These are phyloP conservation scores for Circinella minor DNA, from an alignment of 371 early-diverging fungal species.

Conservation along the genomic window DNA sequence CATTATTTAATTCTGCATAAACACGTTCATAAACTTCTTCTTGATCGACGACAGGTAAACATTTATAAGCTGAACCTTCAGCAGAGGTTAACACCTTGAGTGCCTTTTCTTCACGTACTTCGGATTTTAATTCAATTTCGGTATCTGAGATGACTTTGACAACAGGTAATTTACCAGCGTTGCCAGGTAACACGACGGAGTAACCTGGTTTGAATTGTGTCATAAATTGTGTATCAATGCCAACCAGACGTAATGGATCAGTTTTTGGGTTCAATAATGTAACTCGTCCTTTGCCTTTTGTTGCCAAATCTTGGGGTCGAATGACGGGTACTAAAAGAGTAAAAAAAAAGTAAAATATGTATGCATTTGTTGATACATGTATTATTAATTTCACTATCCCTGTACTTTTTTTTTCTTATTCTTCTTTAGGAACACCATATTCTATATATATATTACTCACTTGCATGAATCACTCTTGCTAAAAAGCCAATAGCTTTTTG, in stretches of 20 bases:
- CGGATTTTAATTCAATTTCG: constrained; percentile 61
- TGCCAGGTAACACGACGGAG: constrained; percentile 59
- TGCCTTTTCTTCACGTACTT: constrained; percentile 71
- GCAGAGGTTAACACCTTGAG: constrained; percentile 60
- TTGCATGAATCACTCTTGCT: constrained; percentile 74
- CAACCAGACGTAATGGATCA: constrained; percentile 67
- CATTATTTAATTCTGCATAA: constrained; percentile 75
- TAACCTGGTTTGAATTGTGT: constrained; percentile 61
- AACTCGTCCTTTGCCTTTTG: constrained; percentile 69
- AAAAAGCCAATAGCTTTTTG: constrained; percentile 84
- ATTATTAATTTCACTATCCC: constrained; percentile 2
- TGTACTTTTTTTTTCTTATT: background rate
- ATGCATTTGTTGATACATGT: too few species aligned
- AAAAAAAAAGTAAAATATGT: too few species aligned
- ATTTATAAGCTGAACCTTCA: constrained; percentile 75
- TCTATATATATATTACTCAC: constrained; percentile 40
- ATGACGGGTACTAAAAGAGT: constrained; percentile 76
- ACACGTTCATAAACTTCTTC: constrained; percentile 83
- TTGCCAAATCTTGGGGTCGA: constrained; percentile 85
- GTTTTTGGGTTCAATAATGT: constrained; percentile 61
- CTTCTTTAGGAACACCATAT: background rate
- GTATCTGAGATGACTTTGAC: constrained; percentile 81
- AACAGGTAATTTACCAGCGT: constrained; percentile 65
- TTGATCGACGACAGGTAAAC: constrained; percentile 91
- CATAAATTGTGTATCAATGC: constrained; percentile 72